phyloP scores from a whole-genome alignment of 306 rosid genomes.

The Vigna angularis region DNA sequence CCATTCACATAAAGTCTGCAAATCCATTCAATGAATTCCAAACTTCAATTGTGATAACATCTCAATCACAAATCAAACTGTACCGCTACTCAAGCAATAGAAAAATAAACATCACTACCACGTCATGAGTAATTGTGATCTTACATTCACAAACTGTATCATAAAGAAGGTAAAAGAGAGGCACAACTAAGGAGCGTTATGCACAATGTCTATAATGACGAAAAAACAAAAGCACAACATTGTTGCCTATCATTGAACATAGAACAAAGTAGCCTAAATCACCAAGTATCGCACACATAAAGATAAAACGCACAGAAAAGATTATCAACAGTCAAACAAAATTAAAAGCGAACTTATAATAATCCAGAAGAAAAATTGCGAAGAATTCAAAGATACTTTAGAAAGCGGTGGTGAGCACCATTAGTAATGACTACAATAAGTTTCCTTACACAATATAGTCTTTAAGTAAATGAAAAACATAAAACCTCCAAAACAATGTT shows the following conservation, averaged over 20 bases:
- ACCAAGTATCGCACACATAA: neutral
- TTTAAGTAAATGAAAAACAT: slow-evolving; percentile 1
- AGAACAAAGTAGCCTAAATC: neutral
- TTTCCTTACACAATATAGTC: neutral
- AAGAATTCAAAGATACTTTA: slow-evolving; percentile 12
- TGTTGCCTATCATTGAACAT: neutral
- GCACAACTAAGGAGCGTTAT: too few relatives aligned
- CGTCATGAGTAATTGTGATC: neutral
- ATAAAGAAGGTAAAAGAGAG: too few relatives aligned
- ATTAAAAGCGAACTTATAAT: neutral
- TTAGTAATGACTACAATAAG: slow-evolving; percentile 15
- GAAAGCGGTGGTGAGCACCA: neutral
- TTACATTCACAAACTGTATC: neutral
- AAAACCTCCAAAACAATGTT: neutral
- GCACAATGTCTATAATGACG: neutral
- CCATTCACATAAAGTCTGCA: neutral
- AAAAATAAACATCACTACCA: neutral
- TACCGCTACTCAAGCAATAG: too few relatives aligned
- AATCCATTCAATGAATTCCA: neutral
- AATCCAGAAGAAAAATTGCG: neutral
- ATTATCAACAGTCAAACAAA: neutral
- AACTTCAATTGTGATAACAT: neutral
- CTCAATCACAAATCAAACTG: neutral
- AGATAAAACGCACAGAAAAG: neutral
- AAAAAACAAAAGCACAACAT: neutral